Evolutionary conservation across 768 basidiomycete species (phyloP).

Genomic region (Termitomyces sp.): DNA sequence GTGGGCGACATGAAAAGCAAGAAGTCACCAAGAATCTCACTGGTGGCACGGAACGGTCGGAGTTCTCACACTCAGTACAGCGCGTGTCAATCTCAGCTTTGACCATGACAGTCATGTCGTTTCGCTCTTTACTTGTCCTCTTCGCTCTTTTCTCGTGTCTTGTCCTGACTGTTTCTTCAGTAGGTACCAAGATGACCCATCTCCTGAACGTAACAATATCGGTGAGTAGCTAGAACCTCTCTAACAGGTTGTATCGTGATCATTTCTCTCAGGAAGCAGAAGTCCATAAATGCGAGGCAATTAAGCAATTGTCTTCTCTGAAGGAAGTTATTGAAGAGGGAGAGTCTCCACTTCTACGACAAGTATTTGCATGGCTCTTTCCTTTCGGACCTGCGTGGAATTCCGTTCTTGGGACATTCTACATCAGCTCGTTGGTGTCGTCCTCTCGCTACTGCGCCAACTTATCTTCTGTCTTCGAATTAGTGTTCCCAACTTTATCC

Average conservation of each 20-base stretch:
- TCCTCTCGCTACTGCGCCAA: neutral
- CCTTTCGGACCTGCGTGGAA: slow-evolving; percentile 91
- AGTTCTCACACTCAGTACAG: neutral
- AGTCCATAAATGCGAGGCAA: slow-evolving; percentile 31
- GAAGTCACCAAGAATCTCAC: neutral
- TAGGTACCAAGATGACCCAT: neutral
- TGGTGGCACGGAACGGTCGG: neutral
- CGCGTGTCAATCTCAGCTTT: neutral
- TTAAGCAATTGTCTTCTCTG: slow-evolving; percentile 47
- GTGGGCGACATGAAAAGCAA: slow-evolving; percentile 42
- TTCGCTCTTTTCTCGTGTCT: slow-evolving; percentile 40
- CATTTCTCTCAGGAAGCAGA: slow-evolving; percentile 28
- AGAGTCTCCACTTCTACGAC: slow-evolving; percentile 72
- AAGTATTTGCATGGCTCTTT: slow-evolving; percentile 76
- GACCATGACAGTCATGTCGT: slow-evolving; percentile 18
- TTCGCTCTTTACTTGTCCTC: slow-evolving; percentile 22
- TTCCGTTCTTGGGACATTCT: slow-evolving; percentile 87
- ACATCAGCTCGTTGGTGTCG: slow-evolving; percentile 85
- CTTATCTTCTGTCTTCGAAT: slow-evolving; percentile 9
- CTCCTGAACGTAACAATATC: slow-evolving; percentile 8
- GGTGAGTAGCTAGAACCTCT: slow-evolving; percentile 4
- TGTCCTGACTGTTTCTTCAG: slow-evolving; percentile 1
- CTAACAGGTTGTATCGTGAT: neutral
- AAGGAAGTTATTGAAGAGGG: slow-evolving; percentile 56
- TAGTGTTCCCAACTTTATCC: slow-evolving; percentile 91